Evolutionary conservation across 176 grass and related monocot genomes (phyloP).

Genomic region (Poa pratensis): DNA sequence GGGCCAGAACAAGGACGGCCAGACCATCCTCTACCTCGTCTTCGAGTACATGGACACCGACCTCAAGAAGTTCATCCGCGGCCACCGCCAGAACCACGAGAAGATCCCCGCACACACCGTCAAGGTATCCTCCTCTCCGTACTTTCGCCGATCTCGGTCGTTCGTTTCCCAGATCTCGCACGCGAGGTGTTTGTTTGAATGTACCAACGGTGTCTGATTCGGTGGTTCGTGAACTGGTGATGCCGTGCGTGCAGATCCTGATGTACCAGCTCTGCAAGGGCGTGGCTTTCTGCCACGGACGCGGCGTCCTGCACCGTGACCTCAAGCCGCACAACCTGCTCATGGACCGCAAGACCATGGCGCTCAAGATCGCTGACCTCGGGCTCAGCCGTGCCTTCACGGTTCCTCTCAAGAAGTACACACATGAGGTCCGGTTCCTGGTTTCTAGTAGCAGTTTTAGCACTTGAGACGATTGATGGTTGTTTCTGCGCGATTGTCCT

Average conservation of each 20-base stretch:
- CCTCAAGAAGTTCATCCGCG: constrained; percentile 94
- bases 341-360: constrained; percentile 95
- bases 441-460: neutral
- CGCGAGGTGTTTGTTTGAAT: constrained; percentile 41
- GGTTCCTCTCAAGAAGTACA: constrained; percentile 93
- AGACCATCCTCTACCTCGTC: constrained; percentile 95
- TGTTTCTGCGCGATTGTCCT: neutral
- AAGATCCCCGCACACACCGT: constrained; percentile 57
- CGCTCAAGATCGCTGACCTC: constrained; percentile 93
- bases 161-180: neutral
- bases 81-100: constrained; percentile 67
- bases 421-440: constrained; percentile 72
- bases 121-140: constrained; percentile 50
- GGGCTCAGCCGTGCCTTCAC: constrained; percentile 88
- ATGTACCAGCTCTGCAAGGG: constrained; percentile 98
- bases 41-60: constrained; percentile 99
- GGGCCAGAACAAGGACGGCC: constrained; percentile 83
- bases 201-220: neutral
- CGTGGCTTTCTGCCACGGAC: constrained; percentile 80
- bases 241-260: constrained; percentile 69
- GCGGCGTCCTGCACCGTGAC: constrained; percentile 87
- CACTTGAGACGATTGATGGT: neutral
- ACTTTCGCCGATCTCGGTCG: neutral
- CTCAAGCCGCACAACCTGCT: constrained; percentile 97
- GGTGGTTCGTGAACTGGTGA: neutral